phyloP scores from a whole-genome alignment of 73 alveolate species.

The Halteria grandinella region DNA sequence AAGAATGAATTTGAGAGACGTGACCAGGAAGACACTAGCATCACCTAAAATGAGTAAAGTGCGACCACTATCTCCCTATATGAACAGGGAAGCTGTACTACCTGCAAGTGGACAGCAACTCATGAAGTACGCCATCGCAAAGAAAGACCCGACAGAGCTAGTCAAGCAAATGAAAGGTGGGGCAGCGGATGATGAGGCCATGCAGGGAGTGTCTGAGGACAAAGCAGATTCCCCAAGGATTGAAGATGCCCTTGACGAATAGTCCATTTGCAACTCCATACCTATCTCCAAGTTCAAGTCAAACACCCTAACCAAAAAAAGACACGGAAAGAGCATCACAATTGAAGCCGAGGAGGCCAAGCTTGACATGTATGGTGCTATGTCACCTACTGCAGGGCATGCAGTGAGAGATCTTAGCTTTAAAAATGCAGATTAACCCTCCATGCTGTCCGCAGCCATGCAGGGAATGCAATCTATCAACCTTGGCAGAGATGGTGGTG shows the following conservation, averaged over 20 bases:
- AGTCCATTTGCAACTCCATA: conserved; percentile 24
- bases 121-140: conserved; percentile 41
- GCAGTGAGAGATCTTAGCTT: conserved; percentile 9
- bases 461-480: too few species aligned
- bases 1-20: too few species aligned
- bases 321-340: not conserved
- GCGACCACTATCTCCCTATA: conserved; percentile 44
- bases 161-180: conserved; percentile 13
- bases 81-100: not conserved
- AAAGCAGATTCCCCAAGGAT: conserved; percentile 48
- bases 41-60: conserved; percentile 49
- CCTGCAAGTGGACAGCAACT: conserved; percentile 34
- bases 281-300: conserved; percentile 24
- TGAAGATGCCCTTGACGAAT: conserved; percentile 23
- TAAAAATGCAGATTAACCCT: conserved; percentile 11
- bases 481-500: too few species aligned
- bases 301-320: conserved; percentile 29
- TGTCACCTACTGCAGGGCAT: conserved; percentile 8
- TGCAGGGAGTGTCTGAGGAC: too few species aligned
- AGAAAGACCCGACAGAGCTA: conserved; percentile 26
- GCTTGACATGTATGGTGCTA: too few species aligned
- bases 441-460: conserved; percentile 1
- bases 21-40: conserved; percentile 37
- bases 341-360: too few species aligned
- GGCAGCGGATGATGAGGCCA: not conserved